A percentile compares a stretch with the other conserved stretches of the same genome.
Evolutionary conservation across 768 basidiomycete species (phyloP).

Genomic region (Psilocybe cyanescens): DNA sequence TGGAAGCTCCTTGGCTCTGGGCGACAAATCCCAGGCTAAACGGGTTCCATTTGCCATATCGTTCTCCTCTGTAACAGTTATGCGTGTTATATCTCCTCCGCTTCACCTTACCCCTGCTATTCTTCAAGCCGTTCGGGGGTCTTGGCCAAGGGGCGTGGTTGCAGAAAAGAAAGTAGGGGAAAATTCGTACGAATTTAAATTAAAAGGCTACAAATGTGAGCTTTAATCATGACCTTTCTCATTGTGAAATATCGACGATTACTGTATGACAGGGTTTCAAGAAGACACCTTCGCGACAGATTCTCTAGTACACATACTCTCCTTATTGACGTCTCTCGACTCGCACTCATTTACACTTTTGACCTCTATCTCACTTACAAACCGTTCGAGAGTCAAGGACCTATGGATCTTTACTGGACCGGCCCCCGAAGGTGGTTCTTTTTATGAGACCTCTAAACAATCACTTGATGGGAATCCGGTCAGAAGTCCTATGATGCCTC

Average conservation of each 20-base stretch:
- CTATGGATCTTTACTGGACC: conserved; percentile 78
- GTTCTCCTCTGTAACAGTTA: conserved; percentile 65
- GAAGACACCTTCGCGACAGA: conserved; percentile 77
- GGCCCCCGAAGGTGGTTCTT: conserved; percentile 34
- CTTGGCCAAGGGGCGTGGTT: conserved; percentile 82
- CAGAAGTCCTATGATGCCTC: background rate
- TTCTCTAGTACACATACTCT: conserved; percentile 71
- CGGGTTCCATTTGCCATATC: conserved; percentile 72
- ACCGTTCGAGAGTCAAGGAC: conserved; percentile 74
- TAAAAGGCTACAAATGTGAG: conserved; percentile 82
- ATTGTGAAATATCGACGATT: background rate
- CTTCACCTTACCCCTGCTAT: conserved; percentile 79
- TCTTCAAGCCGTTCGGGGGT: conserved; percentile 73
- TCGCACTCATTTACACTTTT: conserved; percentile 68
- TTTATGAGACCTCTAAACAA: conserved; percentile 26
- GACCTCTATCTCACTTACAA: conserved; percentile 72
- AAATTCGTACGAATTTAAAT: conserved; percentile 76
- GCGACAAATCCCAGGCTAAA: conserved; percentile 36
- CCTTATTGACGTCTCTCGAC: conserved; percentile 69
- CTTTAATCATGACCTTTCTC: conserved; percentile 8
- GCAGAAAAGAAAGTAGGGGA: conserved; percentile 78
- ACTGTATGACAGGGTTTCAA: conserved; percentile 62
- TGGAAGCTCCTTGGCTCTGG: conserved; percentile 13
- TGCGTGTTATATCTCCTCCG: conserved; percentile 80
- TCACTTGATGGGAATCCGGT: background rate